These are phyloP conservation scores for Phytophthora nicotianae DNA, from an alignment of 352 stramenopile genomes.

Conservation along the genomic window DNA sequence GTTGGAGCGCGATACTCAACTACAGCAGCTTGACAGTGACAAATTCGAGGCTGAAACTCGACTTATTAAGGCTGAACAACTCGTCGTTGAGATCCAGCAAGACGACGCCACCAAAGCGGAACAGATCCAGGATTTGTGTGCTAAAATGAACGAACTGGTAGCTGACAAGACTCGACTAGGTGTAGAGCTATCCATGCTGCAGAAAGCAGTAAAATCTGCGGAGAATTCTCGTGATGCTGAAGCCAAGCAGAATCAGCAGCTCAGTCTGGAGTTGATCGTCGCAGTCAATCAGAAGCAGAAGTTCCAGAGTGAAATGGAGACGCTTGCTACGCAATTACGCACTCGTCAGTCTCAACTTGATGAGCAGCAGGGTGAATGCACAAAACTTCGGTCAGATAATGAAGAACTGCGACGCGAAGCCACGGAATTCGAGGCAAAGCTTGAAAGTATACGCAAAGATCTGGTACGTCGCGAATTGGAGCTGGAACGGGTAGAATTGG, in stretches of 20 bases:
- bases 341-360: constrained; percentile 26
- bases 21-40: constrained; percentile 57
- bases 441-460: constrained; percentile 49
- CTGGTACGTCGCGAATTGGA: constrained; percentile 51
- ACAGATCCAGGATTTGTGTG: constrained; percentile 61
- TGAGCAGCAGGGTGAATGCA: constrained; percentile 9
- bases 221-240: constrained; percentile 42
- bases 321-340: constrained; percentile 24
- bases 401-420: constrained; percentile 22
- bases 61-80: constrained; percentile 62
- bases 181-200: constrained; percentile 45
- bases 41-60: constrained; percentile 72
- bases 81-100: constrained; percentile 68
- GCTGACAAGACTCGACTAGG: constrained; percentile 43
- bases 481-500: constrained; percentile 47
- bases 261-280: constrained; percentile 71
- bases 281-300: constrained; percentile 74
- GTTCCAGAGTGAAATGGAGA: constrained; percentile 39
- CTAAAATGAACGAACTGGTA: constrained; percentile 61
- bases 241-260: constrained; percentile 69
- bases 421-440: constrained; percentile 21
- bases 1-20: constrained; percentile 45
- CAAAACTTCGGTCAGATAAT: constrained; percentile 27
- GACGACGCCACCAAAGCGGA: constrained; percentile 57
- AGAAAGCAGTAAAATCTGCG: constrained; percentile 35